Evolutionary conservation across 208 protist genomes (phyloP).

Genomic region (Leishmania martiniquensis): DNA sequence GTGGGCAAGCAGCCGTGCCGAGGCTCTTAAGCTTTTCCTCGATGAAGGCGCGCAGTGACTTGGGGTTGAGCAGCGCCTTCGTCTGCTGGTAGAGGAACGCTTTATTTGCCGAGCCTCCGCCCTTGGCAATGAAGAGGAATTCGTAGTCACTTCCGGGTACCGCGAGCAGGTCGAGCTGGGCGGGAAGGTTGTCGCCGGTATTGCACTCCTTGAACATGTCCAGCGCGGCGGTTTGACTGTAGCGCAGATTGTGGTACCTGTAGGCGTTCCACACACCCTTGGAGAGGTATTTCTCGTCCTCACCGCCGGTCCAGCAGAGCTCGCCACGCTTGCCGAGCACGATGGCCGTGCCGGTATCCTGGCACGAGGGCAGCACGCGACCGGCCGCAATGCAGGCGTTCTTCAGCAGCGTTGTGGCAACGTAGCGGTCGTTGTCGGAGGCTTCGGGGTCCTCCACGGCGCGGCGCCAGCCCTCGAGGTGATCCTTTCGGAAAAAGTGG

Average conservation of each 20-base stretch:
- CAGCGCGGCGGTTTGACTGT: constrained; percentile 95
- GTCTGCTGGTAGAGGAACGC: constrained; percentile 97
- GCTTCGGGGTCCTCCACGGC: constrained; percentile 97
- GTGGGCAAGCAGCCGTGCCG: constrained; percentile 98
- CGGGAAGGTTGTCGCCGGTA: constrained; percentile 97
- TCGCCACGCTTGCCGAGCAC: constrained; percentile 96
- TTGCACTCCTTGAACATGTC: constrained; percentile 98
- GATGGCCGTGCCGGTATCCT: constrained; percentile 98
- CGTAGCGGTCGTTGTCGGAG: constrained; percentile 96
- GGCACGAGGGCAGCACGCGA: constrained; percentile 92
- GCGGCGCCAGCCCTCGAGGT: constrained; percentile 94
- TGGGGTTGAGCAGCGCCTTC: constrained; percentile 95
- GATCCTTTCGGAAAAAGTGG: constrained; percentile 95
- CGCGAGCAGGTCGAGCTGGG: constrained; percentile 97
- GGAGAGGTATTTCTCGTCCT: constrained; percentile 95
- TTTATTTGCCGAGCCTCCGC: constrained; percentile 98
- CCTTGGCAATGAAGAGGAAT: constrained; percentile 98
- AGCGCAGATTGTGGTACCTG: constrained; percentile 95
- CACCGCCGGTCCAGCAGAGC: constrained; percentile 96
- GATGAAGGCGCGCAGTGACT: constrained; percentile 92
- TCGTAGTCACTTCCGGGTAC: constrained; percentile 94
- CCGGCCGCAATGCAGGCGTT: constrained; percentile 96
- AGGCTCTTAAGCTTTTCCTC: constrained; percentile 95
- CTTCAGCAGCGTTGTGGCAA: constrained; percentile 96
- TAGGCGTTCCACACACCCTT: constrained; percentile 97